phyloP scores from a whole-genome alignment of 768 basidiomycete species.

The Lactarius hengduanensis region DNA sequence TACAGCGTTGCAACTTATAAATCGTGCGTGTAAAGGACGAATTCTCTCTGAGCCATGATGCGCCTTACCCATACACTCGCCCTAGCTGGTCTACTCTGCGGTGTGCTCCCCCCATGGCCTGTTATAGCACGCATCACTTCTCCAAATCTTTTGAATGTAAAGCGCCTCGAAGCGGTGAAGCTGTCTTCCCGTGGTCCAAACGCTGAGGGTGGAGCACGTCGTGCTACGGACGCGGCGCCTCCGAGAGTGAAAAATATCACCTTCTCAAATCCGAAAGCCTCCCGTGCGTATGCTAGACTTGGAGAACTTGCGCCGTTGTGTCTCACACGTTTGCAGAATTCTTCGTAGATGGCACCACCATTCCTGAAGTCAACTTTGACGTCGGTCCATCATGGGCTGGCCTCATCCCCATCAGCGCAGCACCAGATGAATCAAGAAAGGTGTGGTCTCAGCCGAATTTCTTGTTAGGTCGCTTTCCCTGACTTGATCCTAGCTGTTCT shows the following conservation, averaged over 20 bases:
- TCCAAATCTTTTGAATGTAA: background rate
- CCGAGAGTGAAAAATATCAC: conserved; percentile 59
- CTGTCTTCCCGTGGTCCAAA: conserved; percentile 7
- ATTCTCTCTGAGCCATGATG: background rate
- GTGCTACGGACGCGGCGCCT: conserved; percentile 6
- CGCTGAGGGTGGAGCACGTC: background rate
- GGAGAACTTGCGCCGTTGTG: background rate
- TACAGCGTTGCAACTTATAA: conserved; percentile 8
- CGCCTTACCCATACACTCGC: background rate
- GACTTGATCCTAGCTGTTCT: conserved; percentile 54
- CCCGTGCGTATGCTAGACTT: conserved; percentile 41
- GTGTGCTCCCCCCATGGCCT: background rate
- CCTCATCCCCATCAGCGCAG: conserved; percentile 63
- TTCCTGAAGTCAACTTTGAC: conserved; percentile 71
- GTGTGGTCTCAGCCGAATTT: conserved; percentile 37
- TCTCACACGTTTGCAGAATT: conserved; percentile 47
- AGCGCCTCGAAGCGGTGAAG: conserved; percentile 12
- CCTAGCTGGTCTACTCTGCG: conserved; percentile 4
- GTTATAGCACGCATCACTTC: conserved; percentile 10
- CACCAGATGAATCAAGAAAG: conserved; percentile 63
- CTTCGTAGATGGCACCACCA: conserved; percentile 61
- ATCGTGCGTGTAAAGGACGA: background rate
- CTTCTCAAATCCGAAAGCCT: conserved; percentile 64
- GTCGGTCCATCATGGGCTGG: conserved; percentile 77
- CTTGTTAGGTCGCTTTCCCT: background rate